These are phyloP conservation scores for Yarrowia alimentaria DNA, from an alignment of 805 yeast species.

Conservation along the genomic window DNA sequence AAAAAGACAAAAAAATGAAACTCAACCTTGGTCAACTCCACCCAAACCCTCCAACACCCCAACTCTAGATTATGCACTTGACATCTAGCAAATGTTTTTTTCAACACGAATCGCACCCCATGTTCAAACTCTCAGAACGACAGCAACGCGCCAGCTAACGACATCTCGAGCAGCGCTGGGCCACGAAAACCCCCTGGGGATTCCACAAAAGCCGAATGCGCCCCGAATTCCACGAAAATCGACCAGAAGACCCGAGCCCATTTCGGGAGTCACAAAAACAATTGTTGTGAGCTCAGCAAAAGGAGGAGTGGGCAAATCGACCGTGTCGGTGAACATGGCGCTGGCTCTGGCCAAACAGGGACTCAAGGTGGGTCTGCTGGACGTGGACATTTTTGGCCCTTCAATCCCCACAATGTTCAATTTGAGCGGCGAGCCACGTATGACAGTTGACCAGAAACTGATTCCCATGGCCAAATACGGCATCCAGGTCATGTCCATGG, in stretches of 20 bases:
- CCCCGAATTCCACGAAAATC: conserved; percentile 54
- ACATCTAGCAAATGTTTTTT: no score
- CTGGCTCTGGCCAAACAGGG: conserved; percentile 55
- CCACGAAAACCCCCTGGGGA: conserved; percentile 54
- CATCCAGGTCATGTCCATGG: conserved; percentile 85
- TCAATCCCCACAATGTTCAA: conserved; percentile 71
- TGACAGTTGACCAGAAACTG: conserved; percentile 52
- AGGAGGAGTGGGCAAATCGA: conserved; percentile 81
- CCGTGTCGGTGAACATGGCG: conserved; percentile 67
- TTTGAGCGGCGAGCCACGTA: conserved; percentile 67
- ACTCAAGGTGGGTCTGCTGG: conserved; percentile 64
- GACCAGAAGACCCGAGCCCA: conserved; percentile 40
- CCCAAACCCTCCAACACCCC: no score
- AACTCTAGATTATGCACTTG: no score
- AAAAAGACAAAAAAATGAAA: no score
- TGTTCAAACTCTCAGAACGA: no score
- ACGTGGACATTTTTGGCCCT: conserved; percentile 84
- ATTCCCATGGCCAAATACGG: conserved; percentile 74
- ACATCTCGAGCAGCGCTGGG: neutral
- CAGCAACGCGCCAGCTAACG: neutral
- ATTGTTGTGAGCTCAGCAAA: conserved; percentile 72
- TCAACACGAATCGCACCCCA: no score
- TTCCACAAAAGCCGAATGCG: conserved; percentile 44
- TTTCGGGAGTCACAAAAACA: conserved; percentile 61
- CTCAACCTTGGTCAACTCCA: no score